Conservation (phyloP, 768 basidiomycete genomes). For the Collybia nuda region DNA sequence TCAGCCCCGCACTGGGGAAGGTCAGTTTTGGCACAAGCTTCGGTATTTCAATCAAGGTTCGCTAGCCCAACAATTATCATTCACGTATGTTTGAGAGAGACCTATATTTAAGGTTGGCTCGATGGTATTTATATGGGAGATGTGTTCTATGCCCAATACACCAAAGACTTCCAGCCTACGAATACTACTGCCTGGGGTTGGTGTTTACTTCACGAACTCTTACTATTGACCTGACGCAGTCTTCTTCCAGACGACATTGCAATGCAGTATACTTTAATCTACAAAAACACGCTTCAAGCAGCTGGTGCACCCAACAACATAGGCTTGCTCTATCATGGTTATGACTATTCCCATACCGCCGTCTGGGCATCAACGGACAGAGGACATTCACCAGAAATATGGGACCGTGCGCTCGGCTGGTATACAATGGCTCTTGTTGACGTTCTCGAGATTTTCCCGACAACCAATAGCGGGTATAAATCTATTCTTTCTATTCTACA, state of each 20-base stretch:
- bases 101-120: conserved; percentile 23
- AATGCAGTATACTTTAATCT: conserved; percentile 4
- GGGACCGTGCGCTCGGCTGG: conserved; percentile 50
- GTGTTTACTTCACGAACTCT: conserved; percentile 3
- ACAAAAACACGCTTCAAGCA: conserved; percentile 7
- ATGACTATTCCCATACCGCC: conserved; percentile 41
- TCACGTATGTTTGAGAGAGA: neutral
- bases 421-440: conserved; percentile 51
- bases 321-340: conserved; percentile 45
- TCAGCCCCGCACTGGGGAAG: conserved; percentile 32
- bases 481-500: conserved; percentile 31
- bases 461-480: conserved; percentile 17
- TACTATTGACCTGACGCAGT: neutral
- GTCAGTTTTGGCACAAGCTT: conserved; percentile 33
- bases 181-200: conserved; percentile 35
- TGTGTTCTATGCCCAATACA: conserved; percentile 31
- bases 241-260: conserved; percentile 11
- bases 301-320: conserved; percentile 9
- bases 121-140: conserved; percentile 37
- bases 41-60: conserved; percentile 30
- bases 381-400: conserved; percentile 48
- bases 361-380: conserved; percentile 45
- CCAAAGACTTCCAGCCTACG: conserved; percentile 22
- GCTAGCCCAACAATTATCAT: neutral
- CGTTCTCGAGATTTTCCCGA: conserved; percentile 27